Evolutionary conservation across 192 early-diverging fungal genomes (phyloP).

Genomic region (Coemansia sp.): DNA sequence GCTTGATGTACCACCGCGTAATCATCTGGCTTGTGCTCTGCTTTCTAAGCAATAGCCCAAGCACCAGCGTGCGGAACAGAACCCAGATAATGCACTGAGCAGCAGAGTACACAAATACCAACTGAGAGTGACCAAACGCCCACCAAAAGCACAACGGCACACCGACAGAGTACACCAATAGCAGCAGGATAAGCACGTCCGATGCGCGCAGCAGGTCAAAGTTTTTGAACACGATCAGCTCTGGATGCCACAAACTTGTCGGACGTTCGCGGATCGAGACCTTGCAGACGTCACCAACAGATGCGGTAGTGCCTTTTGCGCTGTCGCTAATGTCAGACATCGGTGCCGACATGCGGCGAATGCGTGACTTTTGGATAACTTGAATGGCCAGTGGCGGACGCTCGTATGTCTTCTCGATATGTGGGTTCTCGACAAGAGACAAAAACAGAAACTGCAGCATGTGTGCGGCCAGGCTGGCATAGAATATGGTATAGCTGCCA

Average conservation of each 20-base stretch:
- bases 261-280: conserved; percentile 47
- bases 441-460: conserved; percentile 87
- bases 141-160: conserved; percentile 59
- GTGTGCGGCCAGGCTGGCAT: conserved; percentile 85
- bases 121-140: conserved; percentile 23
- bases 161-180: conserved; percentile 72
- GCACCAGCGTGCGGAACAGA: conserved; percentile 75
- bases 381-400: conserved; percentile 53
- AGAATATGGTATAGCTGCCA: conserved; percentile 88
- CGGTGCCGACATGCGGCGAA: conserved; percentile 28
- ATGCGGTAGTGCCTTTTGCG: background rate
- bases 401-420: conserved; percentile 70
- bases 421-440: conserved; percentile 89
- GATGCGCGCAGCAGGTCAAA: conserved; percentile 86
- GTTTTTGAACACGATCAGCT: conserved; percentile 88
- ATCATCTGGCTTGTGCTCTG: conserved; percentile 83
- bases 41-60: conserved; percentile 74
- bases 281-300: conserved; percentile 10
- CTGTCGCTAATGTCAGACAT: conserved; percentile 19
- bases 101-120: conserved; percentile 54
- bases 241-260: conserved; percentile 64
- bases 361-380: conserved; percentile 45
- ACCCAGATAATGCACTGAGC: conserved; percentile 86
- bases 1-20: conserved; percentile 90
- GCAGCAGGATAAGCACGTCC: conserved; percentile 76